Conservation (phyloP, 2,329 filamentous ascomycete species). For the Erysiphe pulchra region DNA sequence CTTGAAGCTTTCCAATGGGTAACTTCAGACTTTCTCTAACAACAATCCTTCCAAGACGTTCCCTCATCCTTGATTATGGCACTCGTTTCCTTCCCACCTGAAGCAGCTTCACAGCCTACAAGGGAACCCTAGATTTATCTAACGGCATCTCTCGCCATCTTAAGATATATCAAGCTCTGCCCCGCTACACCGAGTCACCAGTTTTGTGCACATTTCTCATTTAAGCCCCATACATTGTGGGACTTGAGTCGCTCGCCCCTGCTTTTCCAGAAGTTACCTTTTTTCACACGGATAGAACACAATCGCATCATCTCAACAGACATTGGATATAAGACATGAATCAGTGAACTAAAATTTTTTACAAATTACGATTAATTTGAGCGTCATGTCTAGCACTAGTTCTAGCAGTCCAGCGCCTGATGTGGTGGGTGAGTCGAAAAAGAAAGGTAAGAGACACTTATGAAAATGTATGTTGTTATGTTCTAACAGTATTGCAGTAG, state of each 20-base stretch:
- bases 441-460: slow-evolving; percentile 7
- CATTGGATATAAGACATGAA: not conserved
- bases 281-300: not conserved
- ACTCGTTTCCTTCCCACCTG: not conserved
- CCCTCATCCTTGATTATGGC: not conserved
- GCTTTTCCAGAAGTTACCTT: not conserved
- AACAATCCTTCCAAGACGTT: not conserved
- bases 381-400: slow-evolving; percentile 4
- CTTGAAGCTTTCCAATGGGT: not conserved
- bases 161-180: slow-evolving; percentile 1
- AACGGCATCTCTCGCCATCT: not conserved
- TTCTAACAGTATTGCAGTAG: not conserved
- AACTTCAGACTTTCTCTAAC: not conserved
- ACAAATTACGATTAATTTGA: not conserved
- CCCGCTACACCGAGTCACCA: not conserved
- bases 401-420: slow-evolving; percentile 4
- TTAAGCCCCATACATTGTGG: slow-evolving; percentile 1
- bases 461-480: not conserved
- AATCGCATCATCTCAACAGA: not conserved
- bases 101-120: not conserved
- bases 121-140: not conserved
- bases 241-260: not conserved
- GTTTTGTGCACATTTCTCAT: slow-evolving; percentile 1
- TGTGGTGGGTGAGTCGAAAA: slow-evolving; percentile 3
- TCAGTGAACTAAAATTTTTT: not conserved